These are phyloP conservation scores for Fusarium equiseti DNA, from an alignment of 2,329 filamentous ascomycete species.

Conservation along the genomic window DNA sequence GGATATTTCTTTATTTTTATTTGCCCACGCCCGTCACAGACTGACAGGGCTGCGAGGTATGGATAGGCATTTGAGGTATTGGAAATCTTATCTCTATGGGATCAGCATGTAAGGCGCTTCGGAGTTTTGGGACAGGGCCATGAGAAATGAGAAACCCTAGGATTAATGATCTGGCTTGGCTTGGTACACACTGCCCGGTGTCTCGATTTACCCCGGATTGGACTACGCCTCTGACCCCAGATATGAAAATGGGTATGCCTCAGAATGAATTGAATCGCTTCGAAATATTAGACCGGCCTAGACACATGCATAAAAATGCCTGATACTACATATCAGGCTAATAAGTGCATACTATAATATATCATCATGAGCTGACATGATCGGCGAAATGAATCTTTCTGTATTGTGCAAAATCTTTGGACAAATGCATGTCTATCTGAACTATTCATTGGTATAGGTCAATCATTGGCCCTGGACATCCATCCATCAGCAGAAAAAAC, in stretches of 20 bases:
- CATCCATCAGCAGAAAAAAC: conserved; percentile 18
- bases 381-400: conserved; percentile 39
- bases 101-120: conserved; percentile 41
- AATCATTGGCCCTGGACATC: conserved; percentile 6
- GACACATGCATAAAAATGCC: conserved; percentile 13
- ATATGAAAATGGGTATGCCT: conserved; percentile 34
- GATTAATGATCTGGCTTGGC: conserved; percentile 31
- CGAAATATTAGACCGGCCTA: conserved; percentile 21
- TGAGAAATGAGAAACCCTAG: conserved; percentile 18
- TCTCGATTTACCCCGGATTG: conserved; percentile 27
- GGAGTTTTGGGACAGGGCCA: conserved; percentile 29
- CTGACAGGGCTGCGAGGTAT: conserved; percentile 14
- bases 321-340: conserved; percentile 23
- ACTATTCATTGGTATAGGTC: conserved; percentile 27
- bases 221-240: conserved; percentile 24
- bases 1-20: conserved; percentile 20
- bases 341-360: conserved; percentile 39
- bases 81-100: conserved; percentile 14
- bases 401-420: conserved; percentile 22
- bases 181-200: conserved; percentile 29
- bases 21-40: conserved; percentile 12
- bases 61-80: conserved; percentile 26
- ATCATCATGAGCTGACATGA: conserved; percentile 39
- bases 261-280: conserved; percentile 28
- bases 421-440: conserved; percentile 20